phyloP scores from a whole-genome alignment of 805 yeast genomes.

The Candida sphagnicola region DNA sequence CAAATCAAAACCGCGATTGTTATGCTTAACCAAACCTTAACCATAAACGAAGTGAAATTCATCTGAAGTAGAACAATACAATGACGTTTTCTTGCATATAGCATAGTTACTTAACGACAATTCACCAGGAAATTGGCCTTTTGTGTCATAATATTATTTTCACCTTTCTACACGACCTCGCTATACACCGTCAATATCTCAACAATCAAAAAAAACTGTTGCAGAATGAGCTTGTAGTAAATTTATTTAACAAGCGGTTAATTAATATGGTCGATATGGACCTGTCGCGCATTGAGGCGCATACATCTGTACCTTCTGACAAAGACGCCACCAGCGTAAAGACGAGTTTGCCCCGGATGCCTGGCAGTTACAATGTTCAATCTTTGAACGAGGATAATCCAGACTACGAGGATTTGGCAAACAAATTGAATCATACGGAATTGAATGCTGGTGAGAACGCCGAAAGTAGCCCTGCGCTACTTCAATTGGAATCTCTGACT shows the following conservation, averaged over 20 bases:
- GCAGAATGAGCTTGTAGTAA: background rate
- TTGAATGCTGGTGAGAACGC: background rate
- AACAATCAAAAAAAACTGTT: background rate
- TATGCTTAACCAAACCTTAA: too few relatives aligned
- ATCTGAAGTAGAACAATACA: too few relatives aligned
- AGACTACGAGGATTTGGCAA: constrained; percentile 9
- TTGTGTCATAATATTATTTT: background rate
- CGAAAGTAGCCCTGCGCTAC: background rate
- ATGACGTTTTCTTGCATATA: too few relatives aligned
- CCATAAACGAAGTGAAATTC: too few relatives aligned
- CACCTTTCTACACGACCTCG: background rate
- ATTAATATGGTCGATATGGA: background rate
- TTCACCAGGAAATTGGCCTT: background rate
- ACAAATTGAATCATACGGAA: constrained; percentile 9
- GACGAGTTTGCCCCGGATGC: constrained; percentile 14
- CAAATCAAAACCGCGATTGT: too few relatives aligned
- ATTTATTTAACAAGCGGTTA: background rate
- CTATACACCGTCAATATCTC: background rate
- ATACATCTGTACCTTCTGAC: background rate
- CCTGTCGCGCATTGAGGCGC: background rate
- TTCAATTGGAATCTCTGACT: background rate
- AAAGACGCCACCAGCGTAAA: background rate
- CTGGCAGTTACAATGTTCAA: constrained; percentile 15
- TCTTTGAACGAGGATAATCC: constrained; percentile 9
- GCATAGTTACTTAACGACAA: background rate